Evolutionary conservation across 2,329 filamentous ascomycete genomes (phyloP), one percentile per base, ranked within the genome.

Genomic region (Gnomoniopsis smithogilvyi): DNA sequence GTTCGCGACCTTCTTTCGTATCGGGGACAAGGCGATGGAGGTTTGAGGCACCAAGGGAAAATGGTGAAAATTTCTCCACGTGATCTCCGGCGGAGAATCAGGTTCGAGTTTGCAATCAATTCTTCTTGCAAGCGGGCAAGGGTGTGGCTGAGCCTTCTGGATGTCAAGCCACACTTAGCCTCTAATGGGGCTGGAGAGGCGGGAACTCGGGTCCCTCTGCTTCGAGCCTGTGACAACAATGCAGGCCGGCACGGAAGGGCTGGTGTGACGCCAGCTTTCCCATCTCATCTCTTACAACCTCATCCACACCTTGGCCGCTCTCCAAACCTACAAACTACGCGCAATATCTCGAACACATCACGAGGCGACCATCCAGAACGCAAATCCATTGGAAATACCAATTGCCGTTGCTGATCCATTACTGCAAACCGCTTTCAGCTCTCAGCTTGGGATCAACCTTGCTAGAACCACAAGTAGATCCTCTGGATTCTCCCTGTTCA

Each of bases 41-140:
- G 59, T 58, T 61, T 61, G 49, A 50, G 36, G 41, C 38, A 52
- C 47, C 50, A 45, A 33, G 52, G 38, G 52, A 47, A 43, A 43
- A 43, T 21, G 47, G 43, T 54, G 34, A 54, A 54, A 48, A 47
- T 54, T 54, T 47, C 43, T 47, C 47, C 52, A 54, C 52, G 52
- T 54, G 52, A 34, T 54, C 43, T 26, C 38, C 41, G 24, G 48
- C 41, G 24, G 11, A 36, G 30, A 15, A 30, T 19, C 6, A 15
- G 14, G 14, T 17, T 24, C 2, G 15, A 33, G 22, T 22, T 24
- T 46, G 41, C 41, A 47, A 46, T 36, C n/a, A 30, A 3, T 47
- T 8, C 34, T 24, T 43, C 34, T 45, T 52, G 51, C 51, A 41
- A 36, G 17, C 30, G 8, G 3, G 19, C 6, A 41, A 11, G 34